phyloP scores from a whole-genome alignment of 352 stramenopile genomes.

The Phytopythium ostracodes region DNA sequence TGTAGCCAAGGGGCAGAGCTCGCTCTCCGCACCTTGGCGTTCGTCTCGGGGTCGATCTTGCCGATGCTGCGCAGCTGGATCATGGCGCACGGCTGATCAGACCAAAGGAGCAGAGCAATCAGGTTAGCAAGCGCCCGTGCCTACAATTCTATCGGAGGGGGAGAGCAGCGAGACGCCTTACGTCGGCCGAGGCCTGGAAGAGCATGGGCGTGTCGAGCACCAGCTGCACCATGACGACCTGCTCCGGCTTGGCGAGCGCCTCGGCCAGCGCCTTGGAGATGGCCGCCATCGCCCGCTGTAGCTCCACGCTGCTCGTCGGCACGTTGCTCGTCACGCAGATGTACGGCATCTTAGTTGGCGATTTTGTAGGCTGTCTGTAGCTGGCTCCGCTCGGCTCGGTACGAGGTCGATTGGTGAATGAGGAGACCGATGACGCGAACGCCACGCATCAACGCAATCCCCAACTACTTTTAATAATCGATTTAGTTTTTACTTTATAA shows the following conservation, averaged over 20 bases:
- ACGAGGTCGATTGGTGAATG: not conserved
- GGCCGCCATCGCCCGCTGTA: slow-evolving; percentile 22
- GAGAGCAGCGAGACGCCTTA: slow-evolving; percentile 12
- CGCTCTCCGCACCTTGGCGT: slow-evolving; percentile 25
- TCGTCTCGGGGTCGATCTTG: slow-evolving; percentile 43
- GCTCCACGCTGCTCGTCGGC: slow-evolving; percentile 21
- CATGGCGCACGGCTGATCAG: slow-evolving; percentile 45
- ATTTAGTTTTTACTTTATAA: too few relatives aligned
- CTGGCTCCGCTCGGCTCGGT: not conserved
- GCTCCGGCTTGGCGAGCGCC: slow-evolving; percentile 47
- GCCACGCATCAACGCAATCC: too few relatives aligned
- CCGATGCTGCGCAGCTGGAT: slow-evolving; percentile 49
- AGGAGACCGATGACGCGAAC: not conserved
- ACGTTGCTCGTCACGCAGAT: slow-evolving; percentile 54
- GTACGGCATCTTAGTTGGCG: slow-evolving; percentile 34
- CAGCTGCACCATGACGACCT: slow-evolving; percentile 55
- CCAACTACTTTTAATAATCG: too few relatives aligned
- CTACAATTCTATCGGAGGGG: not conserved
- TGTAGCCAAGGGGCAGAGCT: too few relatives aligned
- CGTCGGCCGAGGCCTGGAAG: slow-evolving; percentile 42
- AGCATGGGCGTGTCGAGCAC: slow-evolving; percentile 47
- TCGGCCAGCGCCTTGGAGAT: slow-evolving; percentile 37
- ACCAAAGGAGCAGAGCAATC: not conserved
- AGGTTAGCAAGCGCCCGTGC: not conserved
- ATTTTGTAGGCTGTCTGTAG: not conserved